These are phyloP conservation scores for Seiridium unicorne DNA, from an alignment of 2,329 filamentous ascomycete species.

Conservation along the genomic window DNA sequence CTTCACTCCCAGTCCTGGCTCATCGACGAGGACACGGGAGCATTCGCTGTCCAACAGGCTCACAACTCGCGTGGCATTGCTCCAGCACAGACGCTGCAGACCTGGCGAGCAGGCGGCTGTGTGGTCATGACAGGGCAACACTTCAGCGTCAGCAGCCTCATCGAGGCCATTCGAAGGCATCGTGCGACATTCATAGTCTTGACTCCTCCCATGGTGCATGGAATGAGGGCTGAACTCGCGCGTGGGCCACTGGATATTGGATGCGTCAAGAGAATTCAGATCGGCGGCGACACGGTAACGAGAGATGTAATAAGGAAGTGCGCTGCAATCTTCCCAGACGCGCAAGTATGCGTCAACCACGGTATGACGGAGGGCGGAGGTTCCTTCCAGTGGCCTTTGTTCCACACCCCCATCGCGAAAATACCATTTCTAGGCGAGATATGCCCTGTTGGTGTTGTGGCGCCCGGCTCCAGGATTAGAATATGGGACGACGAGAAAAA, in stretches of 20 bases:
- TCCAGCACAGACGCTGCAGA: slow-evolving; percentile 11
- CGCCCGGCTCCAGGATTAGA: neutral
- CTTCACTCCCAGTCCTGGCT: slow-evolving; percentile 13
- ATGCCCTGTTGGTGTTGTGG: neutral
- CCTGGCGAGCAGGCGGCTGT: slow-evolving; percentile 10
- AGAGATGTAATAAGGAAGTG: slow-evolving; percentile 9
- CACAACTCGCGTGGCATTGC: slow-evolving; percentile 12
- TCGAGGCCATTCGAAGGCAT: slow-evolving; percentile 6
- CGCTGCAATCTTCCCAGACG: slow-evolving; percentile 10
- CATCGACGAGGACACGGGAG: neutral
- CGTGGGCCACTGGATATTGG: neutral
- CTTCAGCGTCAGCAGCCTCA: slow-evolving; percentile 5
- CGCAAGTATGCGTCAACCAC: slow-evolving; percentile 12
- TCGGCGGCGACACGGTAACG: slow-evolving; percentile 14
- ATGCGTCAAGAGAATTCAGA: slow-evolving; percentile 7
- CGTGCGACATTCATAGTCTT: slow-evolving; percentile 11
- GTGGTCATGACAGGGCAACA: slow-evolving; percentile 9
- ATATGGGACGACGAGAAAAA: neutral
- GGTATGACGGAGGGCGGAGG: slow-evolving; percentile 13
- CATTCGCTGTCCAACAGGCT: slow-evolving; percentile 7
- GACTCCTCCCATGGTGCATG: slow-evolving; percentile 12
- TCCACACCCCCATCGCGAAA: neutral
- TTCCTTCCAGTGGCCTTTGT: slow-evolving; percentile 12
- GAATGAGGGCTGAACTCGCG: too few relatives aligned
- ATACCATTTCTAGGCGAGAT: slow-evolving; percentile 7